phyloP scores from a whole-genome alignment of 345 rosid species.

The Eucalyptus melliodora region DNA sequence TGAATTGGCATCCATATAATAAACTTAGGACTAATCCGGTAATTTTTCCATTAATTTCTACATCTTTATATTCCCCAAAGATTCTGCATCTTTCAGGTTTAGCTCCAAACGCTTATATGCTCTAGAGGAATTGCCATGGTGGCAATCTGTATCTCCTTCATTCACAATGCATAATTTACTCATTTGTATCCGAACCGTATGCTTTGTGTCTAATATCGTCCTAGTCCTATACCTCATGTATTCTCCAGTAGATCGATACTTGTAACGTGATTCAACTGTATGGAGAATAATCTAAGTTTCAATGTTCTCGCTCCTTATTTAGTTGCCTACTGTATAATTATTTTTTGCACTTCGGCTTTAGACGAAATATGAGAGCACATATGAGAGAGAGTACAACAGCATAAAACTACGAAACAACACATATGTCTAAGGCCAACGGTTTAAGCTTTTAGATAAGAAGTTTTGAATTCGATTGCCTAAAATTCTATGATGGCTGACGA shows the following conservation, averaged over 20 bases:
- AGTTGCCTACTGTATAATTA: background rate
- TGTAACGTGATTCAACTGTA: background rate
- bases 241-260: background rate
- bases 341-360: background rate
- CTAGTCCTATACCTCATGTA: background rate
- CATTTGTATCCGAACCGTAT: background rate
- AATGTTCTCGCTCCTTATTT: background rate
- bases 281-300: no score
- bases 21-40: no score
- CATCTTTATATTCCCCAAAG: background rate
- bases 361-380: background rate
- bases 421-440: background rate
- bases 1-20: no score
- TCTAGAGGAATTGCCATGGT: background rate
- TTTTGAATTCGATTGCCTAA: background rate
- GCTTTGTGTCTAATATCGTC: background rate
- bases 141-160: background rate
- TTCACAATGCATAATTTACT: background rate
- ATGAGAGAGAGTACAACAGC: background rate
- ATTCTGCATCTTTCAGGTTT: background rate
- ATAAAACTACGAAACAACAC: background rate
- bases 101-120: background rate
- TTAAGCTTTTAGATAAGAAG: background rate
- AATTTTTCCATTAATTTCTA: no score
- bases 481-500: background rate